phyloP scores from a whole-genome alignment of 2,329 filamentous ascomycete species.

The Lecanosticta acicola region DNA sequence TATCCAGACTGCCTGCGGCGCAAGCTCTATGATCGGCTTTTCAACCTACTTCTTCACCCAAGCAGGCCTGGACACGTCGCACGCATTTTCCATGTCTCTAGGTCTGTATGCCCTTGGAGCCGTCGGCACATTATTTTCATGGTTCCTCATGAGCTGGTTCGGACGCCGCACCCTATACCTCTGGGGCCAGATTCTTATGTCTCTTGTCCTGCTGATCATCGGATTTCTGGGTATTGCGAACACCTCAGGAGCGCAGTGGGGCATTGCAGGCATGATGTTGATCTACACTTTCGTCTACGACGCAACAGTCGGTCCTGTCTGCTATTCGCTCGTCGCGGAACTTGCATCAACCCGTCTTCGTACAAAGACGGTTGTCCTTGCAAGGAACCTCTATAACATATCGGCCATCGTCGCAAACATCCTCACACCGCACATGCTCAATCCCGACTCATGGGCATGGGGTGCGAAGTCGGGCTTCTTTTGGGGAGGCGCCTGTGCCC shows the following conservation, averaged over 20 bases:
- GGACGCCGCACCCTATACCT: conserved; percentile 40
- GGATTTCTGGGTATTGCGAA: conserved; percentile 21
- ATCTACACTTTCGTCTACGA: conserved; percentile 31
- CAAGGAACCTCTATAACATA: conserved; percentile 29
- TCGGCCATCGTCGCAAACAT: conserved; percentile 22
- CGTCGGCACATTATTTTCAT: conserved; percentile 26
- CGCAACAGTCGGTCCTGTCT: conserved; percentile 28
- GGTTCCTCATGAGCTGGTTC: conserved; percentile 33
- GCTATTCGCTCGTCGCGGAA: conserved; percentile 29
- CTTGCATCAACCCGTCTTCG: conserved; percentile 27
- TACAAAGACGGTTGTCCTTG: conserved; percentile 29
- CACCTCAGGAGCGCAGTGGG: conserved; percentile 23
- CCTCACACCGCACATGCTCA: conserved; percentile 26
- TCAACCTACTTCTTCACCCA: conserved; percentile 36
- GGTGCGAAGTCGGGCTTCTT: conserved; percentile 33
- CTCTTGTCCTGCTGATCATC: conserved; percentile 20
- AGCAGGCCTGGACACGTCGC: conserved; percentile 33
- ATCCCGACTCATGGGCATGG: conserved; percentile 21
- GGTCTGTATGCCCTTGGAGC: conserved; percentile 26
- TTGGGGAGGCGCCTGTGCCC: conserved; percentile 35
- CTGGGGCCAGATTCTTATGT: conserved; percentile 21
- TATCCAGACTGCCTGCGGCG: conserved; percentile 10
- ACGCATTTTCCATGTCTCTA: conserved; percentile 37
- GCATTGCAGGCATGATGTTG: conserved; percentile 23
- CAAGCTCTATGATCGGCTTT: conserved; percentile 12